Percentiles rank a stretch among this genome's conserved stretches.
These are phyloP conservation scores for Phytophthora boehmeriae DNA, from an alignment of 352 stramenopile genomes.

Conservation along the genomic window DNA sequence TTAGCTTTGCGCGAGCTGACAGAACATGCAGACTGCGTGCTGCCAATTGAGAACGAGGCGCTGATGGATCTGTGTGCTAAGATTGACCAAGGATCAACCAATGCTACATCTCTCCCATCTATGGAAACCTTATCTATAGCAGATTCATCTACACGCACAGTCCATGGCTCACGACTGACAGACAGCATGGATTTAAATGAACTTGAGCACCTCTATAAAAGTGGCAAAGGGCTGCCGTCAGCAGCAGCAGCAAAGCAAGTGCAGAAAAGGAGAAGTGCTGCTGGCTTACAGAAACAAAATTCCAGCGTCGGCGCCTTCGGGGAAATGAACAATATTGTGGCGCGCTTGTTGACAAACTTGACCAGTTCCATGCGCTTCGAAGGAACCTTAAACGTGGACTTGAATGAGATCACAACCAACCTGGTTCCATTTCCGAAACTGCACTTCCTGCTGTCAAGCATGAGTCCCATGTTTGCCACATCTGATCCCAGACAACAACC, in stretches of 20 bases:
- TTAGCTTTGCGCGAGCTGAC: conserved; percentile 80
- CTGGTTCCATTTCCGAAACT: conserved; percentile 99
- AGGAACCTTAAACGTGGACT: conserved; percentile 98
- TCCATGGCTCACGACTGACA: conserved; percentile 46
- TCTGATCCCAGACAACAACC: conserved; percentile 58
- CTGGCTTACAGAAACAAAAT: conserved; percentile 16
- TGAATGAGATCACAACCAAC: conserved; percentile 99
- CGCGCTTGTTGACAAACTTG: conserved; percentile 96
- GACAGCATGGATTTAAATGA: conserved; percentile 53
- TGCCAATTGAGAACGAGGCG: conserved; percentile 92
- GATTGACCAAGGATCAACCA: conserved; percentile 30
- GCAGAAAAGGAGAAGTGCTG: conserved; percentile 29
- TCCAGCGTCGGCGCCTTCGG: conserved; percentile 88
- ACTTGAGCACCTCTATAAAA: conserved; percentile 59
- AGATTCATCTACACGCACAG: conserved; percentile 14
- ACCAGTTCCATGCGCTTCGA: conserved; percentile 99
- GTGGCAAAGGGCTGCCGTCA: conserved; percentile 23
- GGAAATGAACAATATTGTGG: conserved; percentile 99
- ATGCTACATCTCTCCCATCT: conserved; percentile 13
- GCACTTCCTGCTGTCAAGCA: conserved; percentile 96
- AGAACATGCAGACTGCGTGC: conserved; percentile 89
- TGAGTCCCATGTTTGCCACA: conserved; percentile 63
- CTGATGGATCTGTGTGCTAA: conserved; percentile 73
- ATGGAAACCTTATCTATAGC: conserved; percentile 17
- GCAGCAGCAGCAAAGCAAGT: conserved; percentile 15